These are phyloP conservation scores for Penicillium coffeae DNA, from an alignment of 495 filamentous ascomycete species.

Conservation along the genomic window DNA sequence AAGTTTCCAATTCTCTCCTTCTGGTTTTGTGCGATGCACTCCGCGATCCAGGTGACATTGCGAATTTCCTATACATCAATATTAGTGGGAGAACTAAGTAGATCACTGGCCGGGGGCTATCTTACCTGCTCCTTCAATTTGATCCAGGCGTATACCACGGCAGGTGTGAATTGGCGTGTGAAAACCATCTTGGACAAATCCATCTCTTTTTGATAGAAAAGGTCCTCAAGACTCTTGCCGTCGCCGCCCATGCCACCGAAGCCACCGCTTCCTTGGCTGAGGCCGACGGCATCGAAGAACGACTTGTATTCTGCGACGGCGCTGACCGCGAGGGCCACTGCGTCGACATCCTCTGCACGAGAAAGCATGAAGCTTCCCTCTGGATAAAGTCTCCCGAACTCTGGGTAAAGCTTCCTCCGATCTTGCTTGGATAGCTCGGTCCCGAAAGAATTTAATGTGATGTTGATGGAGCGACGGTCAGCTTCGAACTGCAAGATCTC, in stretches of 20 bases:
- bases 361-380: constrained; percentile 94
- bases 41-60: constrained; percentile 98
- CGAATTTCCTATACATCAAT: constrained; percentile 76
- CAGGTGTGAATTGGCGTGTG: constrained; percentile 92
- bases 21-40: constrained; percentile 99
- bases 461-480: constrained; percentile 95
- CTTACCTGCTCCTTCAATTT: constrained; percentile 95
- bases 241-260: constrained; percentile 73
- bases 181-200: constrained; percentile 92
- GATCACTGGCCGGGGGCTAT: neutral
- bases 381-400: constrained; percentile 83
- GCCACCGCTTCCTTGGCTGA: constrained; percentile 75
- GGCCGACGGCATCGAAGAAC: constrained; percentile 89
- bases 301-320: constrained; percentile 86
- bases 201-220: constrained; percentile 99
- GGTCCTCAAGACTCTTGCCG: constrained; percentile 87
- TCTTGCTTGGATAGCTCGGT: constrained; percentile 93
- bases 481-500: constrained; percentile 97
- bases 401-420: constrained; percentile 93
- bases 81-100: constrained; percentile 23
- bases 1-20: constrained; percentile 98
- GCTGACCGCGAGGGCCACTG: constrained; percentile 87
- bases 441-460: constrained; percentile 97
- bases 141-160: constrained; percentile 96
- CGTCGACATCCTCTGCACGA: constrained; percentile 91